Evolutionary conservation across 2,329 filamentous ascomycete species (phyloP).

Genomic region (Sporothrix dimorphospora): DNA sequence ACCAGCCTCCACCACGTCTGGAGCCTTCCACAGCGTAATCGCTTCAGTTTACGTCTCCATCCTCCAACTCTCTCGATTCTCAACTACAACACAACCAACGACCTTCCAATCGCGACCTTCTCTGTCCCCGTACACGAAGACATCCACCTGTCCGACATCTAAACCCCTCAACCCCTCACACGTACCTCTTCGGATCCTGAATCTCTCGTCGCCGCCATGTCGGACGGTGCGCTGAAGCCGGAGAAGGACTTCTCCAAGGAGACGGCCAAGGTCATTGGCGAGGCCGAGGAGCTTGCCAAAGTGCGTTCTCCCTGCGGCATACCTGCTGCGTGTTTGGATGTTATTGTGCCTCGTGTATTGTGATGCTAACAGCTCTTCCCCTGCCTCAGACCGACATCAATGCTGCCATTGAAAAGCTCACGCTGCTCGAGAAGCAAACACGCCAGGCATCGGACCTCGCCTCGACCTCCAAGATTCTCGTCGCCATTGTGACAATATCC

Average conservation of each 20-base stretch:
- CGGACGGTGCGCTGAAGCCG: conserved; percentile 81
- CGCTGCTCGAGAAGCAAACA: conserved; percentile 91
- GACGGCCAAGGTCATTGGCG: conserved; percentile 86
- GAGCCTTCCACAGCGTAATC: not conserved
- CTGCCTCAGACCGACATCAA: conserved; percentile 69
- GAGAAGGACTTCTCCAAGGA: conserved; percentile 99
- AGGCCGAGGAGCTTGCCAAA: conserved; percentile 87
- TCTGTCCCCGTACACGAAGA: not conserved
- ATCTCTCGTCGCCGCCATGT: conserved; percentile 62
- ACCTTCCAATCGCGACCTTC: not conserved
- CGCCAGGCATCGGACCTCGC: conserved; percentile 97
- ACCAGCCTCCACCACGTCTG: conserved; percentile 13
- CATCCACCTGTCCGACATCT: not conserved
- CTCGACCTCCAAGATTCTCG: conserved; percentile 85
- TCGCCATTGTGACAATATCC: conserved; percentile 90
- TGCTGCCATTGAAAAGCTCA: conserved; percentile 90
- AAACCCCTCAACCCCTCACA: not conserved
- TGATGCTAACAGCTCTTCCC: not conserved
- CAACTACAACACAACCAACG: not conserved
- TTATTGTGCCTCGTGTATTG: not conserved
- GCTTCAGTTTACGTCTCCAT: not conserved
- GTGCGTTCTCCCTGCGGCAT: conserved; percentile 48
- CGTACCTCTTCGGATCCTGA: not conserved
- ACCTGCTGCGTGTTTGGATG: not conserved
- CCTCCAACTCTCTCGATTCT: not conserved